Evolutionary conservation across 225 moss, liverwort and hornwort species (phyloP).

Genomic region (Antitrichia curtipendula): DNA sequence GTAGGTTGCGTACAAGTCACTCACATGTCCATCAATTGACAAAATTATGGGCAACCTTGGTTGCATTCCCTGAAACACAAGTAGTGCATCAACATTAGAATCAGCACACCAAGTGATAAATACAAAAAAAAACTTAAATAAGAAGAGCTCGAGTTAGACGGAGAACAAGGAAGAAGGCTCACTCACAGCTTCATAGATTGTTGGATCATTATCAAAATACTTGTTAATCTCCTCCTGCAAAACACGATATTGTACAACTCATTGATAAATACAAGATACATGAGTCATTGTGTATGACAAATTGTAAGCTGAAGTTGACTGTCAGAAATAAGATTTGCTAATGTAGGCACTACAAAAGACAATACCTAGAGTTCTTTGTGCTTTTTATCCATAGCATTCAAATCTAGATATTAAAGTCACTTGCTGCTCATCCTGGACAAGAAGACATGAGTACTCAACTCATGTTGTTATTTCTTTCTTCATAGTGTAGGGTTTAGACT

Average conservation of each 20-base stretch:
- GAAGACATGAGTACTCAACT: background rate
- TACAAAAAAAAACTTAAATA: background rate
- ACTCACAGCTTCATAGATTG: slow-evolving; percentile 61
- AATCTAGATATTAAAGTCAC: slow-evolving; percentile 27
- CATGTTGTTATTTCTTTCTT: background rate
- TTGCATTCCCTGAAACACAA: slow-evolving; percentile 29
- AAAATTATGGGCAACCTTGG: slow-evolving; percentile 42
- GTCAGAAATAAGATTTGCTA: background rate
- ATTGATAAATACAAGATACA: background rate
- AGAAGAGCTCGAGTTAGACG: background rate
- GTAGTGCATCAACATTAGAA: background rate
- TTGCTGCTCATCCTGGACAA: slow-evolving; percentile 40
- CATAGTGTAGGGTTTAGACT: background rate
- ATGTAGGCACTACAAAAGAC: background rate
- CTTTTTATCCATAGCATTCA: slow-evolving; percentile 40
- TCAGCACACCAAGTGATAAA: background rate
- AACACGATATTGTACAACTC: background rate
- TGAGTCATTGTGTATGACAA: background rate
- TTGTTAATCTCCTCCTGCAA: slow-evolving; percentile 47
- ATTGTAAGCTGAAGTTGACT: background rate
- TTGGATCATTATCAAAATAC: slow-evolving; percentile 62
- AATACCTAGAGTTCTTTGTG: slow-evolving; percentile 46
- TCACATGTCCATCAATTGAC: slow-evolving; percentile 76
- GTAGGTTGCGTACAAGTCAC: background rate
- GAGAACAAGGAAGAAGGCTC: background rate